Evolutionary conservation across 2,329 filamentous ascomycete species (phyloP).

Genomic region (Xylariomycetidae sp.): DNA sequence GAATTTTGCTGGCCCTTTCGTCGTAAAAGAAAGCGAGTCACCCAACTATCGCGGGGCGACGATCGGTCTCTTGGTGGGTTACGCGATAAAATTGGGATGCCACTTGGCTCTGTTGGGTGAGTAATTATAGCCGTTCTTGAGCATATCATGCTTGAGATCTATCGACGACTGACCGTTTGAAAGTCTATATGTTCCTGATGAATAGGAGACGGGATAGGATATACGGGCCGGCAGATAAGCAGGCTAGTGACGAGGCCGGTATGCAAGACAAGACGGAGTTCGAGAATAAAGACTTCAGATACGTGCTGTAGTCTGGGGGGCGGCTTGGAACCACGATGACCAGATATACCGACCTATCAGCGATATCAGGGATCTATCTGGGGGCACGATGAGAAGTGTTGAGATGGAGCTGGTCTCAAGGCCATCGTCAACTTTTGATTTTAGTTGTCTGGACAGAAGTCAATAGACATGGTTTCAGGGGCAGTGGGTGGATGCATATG

Average conservation of each 20-base stretch:
- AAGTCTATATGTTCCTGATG: conserved; percentile 15
- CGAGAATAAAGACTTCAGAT: conserved; percentile 38
- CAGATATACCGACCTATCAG: no score
- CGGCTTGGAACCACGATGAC: no score
- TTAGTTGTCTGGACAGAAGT: no score
- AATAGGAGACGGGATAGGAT: conserved; percentile 28
- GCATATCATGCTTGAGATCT: background rate
- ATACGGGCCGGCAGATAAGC: conserved; percentile 30
- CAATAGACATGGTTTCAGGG: no score
- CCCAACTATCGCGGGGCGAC: conserved; percentile 30
- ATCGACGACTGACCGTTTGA: background rate
- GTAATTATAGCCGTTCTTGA: no score
- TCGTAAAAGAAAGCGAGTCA: conserved; percentile 29
- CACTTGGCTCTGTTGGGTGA: conserved; percentile 30
- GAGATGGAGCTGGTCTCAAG: no score
- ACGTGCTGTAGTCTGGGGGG: conserved; percentile 31
- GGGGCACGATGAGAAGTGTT: no score
- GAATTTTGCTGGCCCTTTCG: conserved; percentile 33
- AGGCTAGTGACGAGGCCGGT: conserved; percentile 30
- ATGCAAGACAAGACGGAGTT: conserved; percentile 38
- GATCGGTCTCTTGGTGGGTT: conserved; percentile 34
- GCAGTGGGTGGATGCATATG: no score
- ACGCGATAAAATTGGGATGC: conserved; percentile 32
- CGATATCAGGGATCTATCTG: no score
- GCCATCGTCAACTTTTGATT: no score